Conservation (phyloP, 129 eudicot genomes). For the Flaveria sonorensis region DNA sequence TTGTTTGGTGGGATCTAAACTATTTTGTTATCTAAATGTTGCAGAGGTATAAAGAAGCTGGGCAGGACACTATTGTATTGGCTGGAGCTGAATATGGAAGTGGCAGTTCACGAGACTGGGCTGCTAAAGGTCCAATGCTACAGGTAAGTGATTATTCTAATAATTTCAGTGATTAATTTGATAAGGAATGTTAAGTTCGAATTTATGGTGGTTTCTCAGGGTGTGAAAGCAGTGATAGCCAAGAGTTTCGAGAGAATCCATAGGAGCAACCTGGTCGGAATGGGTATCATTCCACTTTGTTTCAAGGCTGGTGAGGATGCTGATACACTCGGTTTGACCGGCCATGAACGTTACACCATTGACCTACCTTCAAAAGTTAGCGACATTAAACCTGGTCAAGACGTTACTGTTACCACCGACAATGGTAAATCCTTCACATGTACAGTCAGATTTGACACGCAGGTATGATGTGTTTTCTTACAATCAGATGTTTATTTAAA, state of each 20-base stretch:
- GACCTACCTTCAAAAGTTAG: conserved; percentile 72
- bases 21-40: conserved; percentile 2
- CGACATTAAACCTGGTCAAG: conserved; percentile 95
- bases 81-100: conserved; percentile 99
- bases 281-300: conserved; percentile 95
- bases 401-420: conserved; percentile 81
- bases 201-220: conserved; percentile 44
- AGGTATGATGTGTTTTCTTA: conserved; percentile 48
- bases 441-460: conserved; percentile 84
- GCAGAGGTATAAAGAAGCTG: conserved; percentile 90
- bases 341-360: conserved; percentile 86
- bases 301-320: conserved; percentile 97
- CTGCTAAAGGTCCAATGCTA: conserved; percentile 97
- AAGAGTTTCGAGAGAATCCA: conserved; percentile 98
- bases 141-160: conserved; percentile 44
- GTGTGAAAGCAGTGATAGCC: conserved; percentile 98
- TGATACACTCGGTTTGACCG: conserved; percentile 84
- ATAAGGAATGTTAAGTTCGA: not conserved
- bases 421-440: conserved; percentile 85
- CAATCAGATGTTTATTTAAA: not conserved
- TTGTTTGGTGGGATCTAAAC: conserved; percentile 7
- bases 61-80: conserved; percentile 76
- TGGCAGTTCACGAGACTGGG: conserved; percentile 97
- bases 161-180: not conserved
- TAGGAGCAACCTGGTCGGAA: conserved; percentile 93